Evolutionary conservation across 2,329 filamentous ascomycete species (phyloP).

Genomic region (Elsinoe batatas): DNA sequence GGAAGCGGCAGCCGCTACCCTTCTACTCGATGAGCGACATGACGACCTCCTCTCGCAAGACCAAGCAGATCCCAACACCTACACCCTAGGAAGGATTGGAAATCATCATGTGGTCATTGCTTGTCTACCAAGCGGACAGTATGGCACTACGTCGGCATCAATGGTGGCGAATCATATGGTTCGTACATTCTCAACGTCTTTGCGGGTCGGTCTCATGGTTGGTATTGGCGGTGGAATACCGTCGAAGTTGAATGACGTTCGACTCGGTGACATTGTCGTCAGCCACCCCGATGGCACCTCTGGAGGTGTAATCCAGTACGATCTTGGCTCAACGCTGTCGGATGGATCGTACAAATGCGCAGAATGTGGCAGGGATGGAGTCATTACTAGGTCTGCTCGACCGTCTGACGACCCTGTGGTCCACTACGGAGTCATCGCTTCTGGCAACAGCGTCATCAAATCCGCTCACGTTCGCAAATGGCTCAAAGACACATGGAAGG

Average conservation of each 20-base stretch:
- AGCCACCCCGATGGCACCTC: slow-evolving; percentile 16
- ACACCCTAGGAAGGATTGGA: slow-evolving; percentile 14
- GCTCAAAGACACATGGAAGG: slow-evolving; percentile 15
- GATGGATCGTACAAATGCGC: neutral
- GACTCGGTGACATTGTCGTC: slow-evolving; percentile 23
- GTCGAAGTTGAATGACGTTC: slow-evolving; percentile 19
- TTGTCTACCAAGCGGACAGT: slow-evolving; percentile 16
- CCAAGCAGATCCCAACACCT: slow-evolving; percentile 11
- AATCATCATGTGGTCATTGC: slow-evolving; percentile 18
- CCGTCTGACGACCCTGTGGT: slow-evolving; percentile 19
- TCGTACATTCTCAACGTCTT: slow-evolving; percentile 12
- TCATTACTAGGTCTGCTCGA: neutral
- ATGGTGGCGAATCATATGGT: slow-evolving; percentile 16
- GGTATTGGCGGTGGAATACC: slow-evolving; percentile 21
- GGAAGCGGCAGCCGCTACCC: slow-evolving; percentile 16
- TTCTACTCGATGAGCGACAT: slow-evolving; percentile 17
- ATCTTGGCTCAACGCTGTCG: slow-evolving; percentile 17
- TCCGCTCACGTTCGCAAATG: slow-evolving; percentile 4
- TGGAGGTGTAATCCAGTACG: slow-evolving; percentile 22
- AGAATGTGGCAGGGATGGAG: neutral
- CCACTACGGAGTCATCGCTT: slow-evolving; percentile 32
- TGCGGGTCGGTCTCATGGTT: slow-evolving; percentile 19
- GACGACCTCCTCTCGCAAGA: neutral
- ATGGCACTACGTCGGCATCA: slow-evolving; percentile 16
- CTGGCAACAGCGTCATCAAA: slow-evolving; percentile 25